These are phyloP conservation scores for Prunella vulgaris DNA, from an alignment of 257 asterid genomes.

Conservation along the genomic window DNA sequence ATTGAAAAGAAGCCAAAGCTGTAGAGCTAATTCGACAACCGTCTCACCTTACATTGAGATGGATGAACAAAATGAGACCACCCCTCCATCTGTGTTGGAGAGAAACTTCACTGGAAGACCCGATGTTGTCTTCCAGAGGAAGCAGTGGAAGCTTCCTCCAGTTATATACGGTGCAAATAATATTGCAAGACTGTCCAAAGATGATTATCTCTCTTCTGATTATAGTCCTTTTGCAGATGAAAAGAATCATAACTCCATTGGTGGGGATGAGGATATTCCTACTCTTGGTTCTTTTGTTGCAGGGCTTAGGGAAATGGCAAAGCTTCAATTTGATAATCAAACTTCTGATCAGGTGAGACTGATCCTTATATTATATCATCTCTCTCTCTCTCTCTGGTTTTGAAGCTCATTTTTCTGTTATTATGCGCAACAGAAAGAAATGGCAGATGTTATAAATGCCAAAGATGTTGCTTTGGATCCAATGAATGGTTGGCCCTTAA, in stretches of 20 bases:
- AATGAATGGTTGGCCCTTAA: conserved; percentile 44
- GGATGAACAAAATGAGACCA: conserved; percentile 49
- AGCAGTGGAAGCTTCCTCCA: conserved; percentile 83
- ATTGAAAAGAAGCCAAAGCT: conserved; percentile 59
- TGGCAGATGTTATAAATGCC: conserved; percentile 16
- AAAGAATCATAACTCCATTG: conserved; percentile 32
- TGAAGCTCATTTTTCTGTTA: not conserved
- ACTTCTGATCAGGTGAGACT: conserved; percentile 52
- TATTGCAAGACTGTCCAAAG: conserved; percentile 38
- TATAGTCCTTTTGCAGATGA: conserved; percentile 58
- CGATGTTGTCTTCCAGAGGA: conserved; percentile 47
- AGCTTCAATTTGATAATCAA: conserved; percentile 54
- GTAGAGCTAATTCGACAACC: conserved; percentile 50
- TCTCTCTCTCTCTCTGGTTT: not conserved
- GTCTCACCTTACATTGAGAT: conserved; percentile 38
- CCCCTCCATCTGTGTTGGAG: conserved; percentile 73
- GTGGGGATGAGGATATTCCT: conserved; percentile 85
- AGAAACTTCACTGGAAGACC: conserved; percentile 64
- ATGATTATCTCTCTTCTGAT: conserved; percentile 59
- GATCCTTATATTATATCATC: not conserved
- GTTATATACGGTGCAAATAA: conserved; percentile 51
- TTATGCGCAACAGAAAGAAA: conserved; percentile 32
- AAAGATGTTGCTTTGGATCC: conserved; percentile 29
- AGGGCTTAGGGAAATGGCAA: conserved; percentile 92
- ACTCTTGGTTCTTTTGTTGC: conserved; percentile 92